Evolutionary conservation across 1,284 basidiomycete species (phyloP).

Genomic region (Trichosporon sp.): DNA sequence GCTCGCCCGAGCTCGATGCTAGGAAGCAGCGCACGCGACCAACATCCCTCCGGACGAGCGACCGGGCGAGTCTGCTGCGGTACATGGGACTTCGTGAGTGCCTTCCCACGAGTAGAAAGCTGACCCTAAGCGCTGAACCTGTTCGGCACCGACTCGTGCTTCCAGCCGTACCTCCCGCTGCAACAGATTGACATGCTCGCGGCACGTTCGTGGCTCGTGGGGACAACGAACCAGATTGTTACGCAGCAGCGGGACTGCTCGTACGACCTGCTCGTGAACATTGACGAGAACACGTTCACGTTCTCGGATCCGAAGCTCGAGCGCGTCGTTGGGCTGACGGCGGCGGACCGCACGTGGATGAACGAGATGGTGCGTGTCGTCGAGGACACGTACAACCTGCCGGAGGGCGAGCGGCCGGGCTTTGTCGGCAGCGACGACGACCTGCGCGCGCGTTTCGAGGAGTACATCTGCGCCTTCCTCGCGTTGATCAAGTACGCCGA

Average conservation of each 20-base stretch:
- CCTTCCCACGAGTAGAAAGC: slow-evolving; percentile 7
- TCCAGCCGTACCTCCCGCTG: slow-evolving; percentile 95
- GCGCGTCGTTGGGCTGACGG: slow-evolving; percentile 74
- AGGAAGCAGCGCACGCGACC: slow-evolving; percentile 65
- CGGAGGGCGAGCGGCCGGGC: slow-evolving; percentile 42
- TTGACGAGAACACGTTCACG: slow-evolving; percentile 79
- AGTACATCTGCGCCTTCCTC: slow-evolving; percentile 58
- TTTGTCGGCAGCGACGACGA: slow-evolving; percentile 95
- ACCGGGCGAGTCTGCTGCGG: slow-evolving; percentile 84
- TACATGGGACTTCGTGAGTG: slow-evolving; percentile 88
- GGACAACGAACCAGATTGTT: slow-evolving; percentile 94
- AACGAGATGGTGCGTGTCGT: slow-evolving; percentile 76
- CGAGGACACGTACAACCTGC: slow-evolving; percentile 70
- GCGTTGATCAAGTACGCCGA: slow-evolving; percentile 83
- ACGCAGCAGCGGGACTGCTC: slow-evolving; percentile 82
- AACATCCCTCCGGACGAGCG: slow-evolving; percentile 82
- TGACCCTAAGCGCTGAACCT: slow-evolving; percentile 56
- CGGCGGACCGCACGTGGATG: slow-evolving; percentile 97
- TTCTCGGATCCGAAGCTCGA: slow-evolving; percentile 81
- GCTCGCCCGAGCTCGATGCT: slow-evolving; percentile 79
- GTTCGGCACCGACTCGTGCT: slow-evolving; percentile 90
- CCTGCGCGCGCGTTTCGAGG: slow-evolving; percentile 72
- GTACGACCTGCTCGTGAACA: slow-evolving; percentile 86
- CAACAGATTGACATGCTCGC: slow-evolving; percentile 91
- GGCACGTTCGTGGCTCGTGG: slow-evolving; percentile 75